These are phyloP conservation scores for Macrotyloma uniflorum DNA, from an alignment of 306 rosid genomes.

Conservation along the genomic window DNA sequence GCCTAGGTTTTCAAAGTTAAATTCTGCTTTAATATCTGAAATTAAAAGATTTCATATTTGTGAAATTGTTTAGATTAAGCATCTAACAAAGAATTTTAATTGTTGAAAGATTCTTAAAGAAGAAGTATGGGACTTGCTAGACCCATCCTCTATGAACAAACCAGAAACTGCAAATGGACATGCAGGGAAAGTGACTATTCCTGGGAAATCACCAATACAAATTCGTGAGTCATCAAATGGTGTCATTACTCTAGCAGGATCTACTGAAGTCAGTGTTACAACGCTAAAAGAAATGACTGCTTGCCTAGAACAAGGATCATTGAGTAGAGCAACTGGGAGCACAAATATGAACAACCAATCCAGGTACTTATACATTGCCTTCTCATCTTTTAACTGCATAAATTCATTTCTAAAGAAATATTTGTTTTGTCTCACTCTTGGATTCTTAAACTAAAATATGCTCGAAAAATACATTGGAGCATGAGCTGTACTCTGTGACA, in stretches of 20 bases:
- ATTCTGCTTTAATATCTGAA: slow-evolving; percentile 26
- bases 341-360: slow-evolving; percentile 98
- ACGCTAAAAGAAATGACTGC: slow-evolving; percentile 91
- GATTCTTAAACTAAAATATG: slow-evolving; percentile 7
- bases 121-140: slow-evolving; percentile 94
- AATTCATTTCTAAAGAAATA: background rate
- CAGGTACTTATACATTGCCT: slow-evolving; percentile 56
- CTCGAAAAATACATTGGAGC: background rate
- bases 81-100: slow-evolving; percentile 47
- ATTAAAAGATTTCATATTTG: background rate
- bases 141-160: slow-evolving; percentile 69
- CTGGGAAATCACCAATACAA: slow-evolving; percentile 93
- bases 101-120: slow-evolving; percentile 84
- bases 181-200: slow-evolving; percentile 64
- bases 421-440: background rate
- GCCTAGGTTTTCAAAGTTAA: slow-evolving; percentile 29
- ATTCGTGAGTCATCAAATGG: slow-evolving; percentile 95
- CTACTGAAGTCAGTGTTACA: slow-evolving; percentile 86
- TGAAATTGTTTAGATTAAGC: slow-evolving; percentile 33
- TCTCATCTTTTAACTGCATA: slow-evolving; percentile 29
- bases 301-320: slow-evolving; percentile 91
- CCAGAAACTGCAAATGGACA: slow-evolving; percentile 82
- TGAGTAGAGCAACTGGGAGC: slow-evolving; percentile 96
- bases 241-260: slow-evolving; percentile 93
- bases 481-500: slow-evolving; percentile 3